phyloP scores from a whole-genome alignment of 169 alveolate species.

The Plasmodium vivax region DNA sequence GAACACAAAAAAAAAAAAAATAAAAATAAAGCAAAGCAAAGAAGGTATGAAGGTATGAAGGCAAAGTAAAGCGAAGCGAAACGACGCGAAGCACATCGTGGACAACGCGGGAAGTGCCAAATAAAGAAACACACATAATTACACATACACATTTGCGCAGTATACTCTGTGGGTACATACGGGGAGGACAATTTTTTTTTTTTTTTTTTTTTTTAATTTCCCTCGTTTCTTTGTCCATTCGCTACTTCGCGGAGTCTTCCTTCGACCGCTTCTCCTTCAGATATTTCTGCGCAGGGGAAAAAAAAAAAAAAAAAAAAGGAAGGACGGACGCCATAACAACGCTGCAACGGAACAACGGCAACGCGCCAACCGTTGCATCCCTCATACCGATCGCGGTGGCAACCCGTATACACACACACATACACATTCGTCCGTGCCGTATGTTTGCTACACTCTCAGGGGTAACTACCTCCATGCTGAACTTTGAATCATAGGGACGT shows the following conservation, averaged over 20 bases:
- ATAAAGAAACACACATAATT: background rate
- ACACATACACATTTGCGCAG: background rate
- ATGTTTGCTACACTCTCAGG: background rate
- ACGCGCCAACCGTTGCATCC: background rate
- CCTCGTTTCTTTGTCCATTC: background rate
- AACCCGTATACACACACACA: background rate
- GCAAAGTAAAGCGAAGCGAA: background rate
- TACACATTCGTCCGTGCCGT: background rate
- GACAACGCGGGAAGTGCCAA: background rate
- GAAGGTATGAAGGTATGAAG: background rate
- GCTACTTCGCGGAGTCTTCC: background rate
- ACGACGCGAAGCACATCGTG: background rate
- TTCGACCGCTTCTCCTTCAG: constrained; percentile 8
- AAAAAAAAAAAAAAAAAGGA: constrained; percentile 1
- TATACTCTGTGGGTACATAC: background rate
- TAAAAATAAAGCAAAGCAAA: background rate
- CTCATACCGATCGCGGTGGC: background rate
- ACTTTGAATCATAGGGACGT: constrained; percentile 28
- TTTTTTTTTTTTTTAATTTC: background rate
- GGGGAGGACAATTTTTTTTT: background rate
- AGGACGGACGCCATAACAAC: background rate
- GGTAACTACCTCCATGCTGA: constrained; percentile 12
- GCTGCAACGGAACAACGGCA: background rate
- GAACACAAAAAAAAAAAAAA: background rate
- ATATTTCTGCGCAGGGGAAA: constrained; percentile 8